phyloP scores from a whole-genome alignment of 2,329 filamentous ascomycete genomes.

The Colletotrichum sp. region DNA sequence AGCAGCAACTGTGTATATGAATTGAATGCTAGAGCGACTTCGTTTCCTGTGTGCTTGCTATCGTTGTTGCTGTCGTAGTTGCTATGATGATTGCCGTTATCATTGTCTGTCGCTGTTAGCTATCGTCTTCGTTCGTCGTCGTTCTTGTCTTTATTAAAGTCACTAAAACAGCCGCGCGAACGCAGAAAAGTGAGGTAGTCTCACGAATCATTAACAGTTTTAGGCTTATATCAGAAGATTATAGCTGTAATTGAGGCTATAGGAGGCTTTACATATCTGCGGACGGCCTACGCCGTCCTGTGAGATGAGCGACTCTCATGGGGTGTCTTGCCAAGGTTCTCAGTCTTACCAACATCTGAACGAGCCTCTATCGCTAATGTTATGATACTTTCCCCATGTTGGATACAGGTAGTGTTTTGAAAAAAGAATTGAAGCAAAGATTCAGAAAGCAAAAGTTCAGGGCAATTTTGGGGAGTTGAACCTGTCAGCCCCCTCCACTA shows the following conservation, averaged over 20 bases:
- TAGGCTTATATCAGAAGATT: neutral
- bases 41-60: neutral
- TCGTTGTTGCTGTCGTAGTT: too few relatives aligned
- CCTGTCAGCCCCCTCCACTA: neutral
- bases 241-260: neutral
- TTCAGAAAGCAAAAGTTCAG: neutral
- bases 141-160: too few relatives aligned
- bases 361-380: neutral
- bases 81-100: too few relatives aligned
- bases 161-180: too few relatives aligned
- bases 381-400: neutral
- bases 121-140: too few relatives aligned
- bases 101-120: too few relatives aligned
- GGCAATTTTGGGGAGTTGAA: neutral
- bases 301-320: neutral
- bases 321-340: neutral
- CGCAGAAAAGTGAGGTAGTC: neutral
- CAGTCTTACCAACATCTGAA: neutral
- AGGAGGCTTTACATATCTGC: accelerated
- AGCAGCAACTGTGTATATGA: too few relatives aligned
- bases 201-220: neutral
- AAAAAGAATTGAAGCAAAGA: neutral
- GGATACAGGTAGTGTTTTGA: neutral
- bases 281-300: neutral
- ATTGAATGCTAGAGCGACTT: neutral